Percentiles rank a stretch among this genome's conserved stretches.
phyloP scores from a whole-genome alignment of 2,329 filamentous ascomycete species.

The Clarireedia paspali region DNA sequence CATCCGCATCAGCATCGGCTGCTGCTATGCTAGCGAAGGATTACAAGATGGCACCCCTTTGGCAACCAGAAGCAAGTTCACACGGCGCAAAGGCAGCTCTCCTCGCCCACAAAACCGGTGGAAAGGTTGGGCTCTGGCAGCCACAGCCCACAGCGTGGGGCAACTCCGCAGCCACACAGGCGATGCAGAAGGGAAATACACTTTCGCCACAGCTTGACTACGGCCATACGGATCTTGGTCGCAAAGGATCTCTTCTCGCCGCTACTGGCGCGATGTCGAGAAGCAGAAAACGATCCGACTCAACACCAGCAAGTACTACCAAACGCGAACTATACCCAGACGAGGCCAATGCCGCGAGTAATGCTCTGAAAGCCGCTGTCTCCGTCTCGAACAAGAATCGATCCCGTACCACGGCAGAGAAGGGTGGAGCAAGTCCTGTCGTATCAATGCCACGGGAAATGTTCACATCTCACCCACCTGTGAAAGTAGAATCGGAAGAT shows the following conservation, averaged over 20 bases:
- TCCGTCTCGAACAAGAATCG: constrained; percentile 37
- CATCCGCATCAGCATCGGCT: constrained; percentile 50
- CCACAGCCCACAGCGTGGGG: constrained; percentile 41
- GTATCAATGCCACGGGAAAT: constrained; percentile 65
- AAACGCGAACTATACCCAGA: constrained; percentile 44
- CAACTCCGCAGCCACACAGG: constrained; percentile 61
- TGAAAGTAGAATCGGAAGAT: constrained; percentile 67
- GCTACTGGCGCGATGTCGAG: constrained; percentile 69
- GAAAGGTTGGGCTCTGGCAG: constrained; percentile 43
- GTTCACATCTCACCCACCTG: constrained; percentile 69
- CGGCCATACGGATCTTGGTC: constrained; percentile 41
- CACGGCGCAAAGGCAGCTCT: constrained; percentile 70
- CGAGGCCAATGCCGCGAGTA: constrained; percentile 51
- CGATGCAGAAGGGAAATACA: constrained; percentile 41
- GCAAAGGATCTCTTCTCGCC: constrained; percentile 61
- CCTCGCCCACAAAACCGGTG: constrained; percentile 50
- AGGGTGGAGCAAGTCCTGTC: constrained; percentile 52
- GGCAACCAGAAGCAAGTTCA: constrained; percentile 55
- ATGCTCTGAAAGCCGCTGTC: constrained; percentile 67
- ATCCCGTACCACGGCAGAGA: constrained; percentile 33
- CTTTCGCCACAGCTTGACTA: constrained; percentile 38
- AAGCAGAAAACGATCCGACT: constrained; percentile 50
- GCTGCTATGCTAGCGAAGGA: constrained; percentile 52
- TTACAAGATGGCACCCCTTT: constrained; percentile 45
- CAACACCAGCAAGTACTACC: constrained; percentile 39